phyloP scores from a whole-genome alignment of 805 yeast genomes.

The Wickerhamiella allomyrinae region DNA sequence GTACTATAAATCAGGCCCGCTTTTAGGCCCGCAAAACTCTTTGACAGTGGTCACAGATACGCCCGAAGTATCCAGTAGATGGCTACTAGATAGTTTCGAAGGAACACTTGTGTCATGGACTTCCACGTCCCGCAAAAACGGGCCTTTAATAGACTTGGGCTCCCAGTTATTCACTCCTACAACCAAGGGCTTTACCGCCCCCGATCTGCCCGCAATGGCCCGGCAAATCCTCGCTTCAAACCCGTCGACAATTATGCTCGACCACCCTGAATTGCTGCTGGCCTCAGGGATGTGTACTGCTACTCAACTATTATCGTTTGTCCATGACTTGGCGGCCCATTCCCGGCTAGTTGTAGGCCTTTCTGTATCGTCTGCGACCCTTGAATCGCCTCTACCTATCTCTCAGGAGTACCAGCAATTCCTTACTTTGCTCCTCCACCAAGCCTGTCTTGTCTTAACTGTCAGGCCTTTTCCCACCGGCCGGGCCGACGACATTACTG shows the following conservation, averaged over 20 bases:
- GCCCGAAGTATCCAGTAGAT: slow-evolving; percentile 19
- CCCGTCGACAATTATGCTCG: slow-evolving; percentile 29
- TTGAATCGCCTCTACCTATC: slow-evolving; percentile 23
- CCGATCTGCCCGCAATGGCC: slow-evolving; percentile 4
- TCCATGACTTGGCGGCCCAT: slow-evolving; percentile 25
- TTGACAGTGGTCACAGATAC: slow-evolving; percentile 17
- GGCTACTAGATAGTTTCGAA: slow-evolving; percentile 10
- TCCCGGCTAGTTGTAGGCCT: slow-evolving; percentile 26
- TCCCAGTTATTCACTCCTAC: slow-evolving; percentile 4
- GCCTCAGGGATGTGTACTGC: slow-evolving; percentile 29
- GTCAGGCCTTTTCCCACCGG: slow-evolving; percentile 65
- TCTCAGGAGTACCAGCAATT: slow-evolving; percentile 32
- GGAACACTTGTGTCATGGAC: background rate
- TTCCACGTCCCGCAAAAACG: background rate
- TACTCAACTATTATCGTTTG: slow-evolving; percentile 24
- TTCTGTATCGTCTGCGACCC: slow-evolving; percentile 28
- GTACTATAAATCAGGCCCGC: background rate
- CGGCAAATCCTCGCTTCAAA: background rate
- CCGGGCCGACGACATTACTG: slow-evolving; percentile 69
- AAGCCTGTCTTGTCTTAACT: slow-evolving; percentile 38
- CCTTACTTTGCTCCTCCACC: slow-evolving; percentile 34
- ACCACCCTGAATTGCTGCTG: slow-evolving; percentile 35
- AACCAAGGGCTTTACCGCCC: slow-evolving; percentile 4
- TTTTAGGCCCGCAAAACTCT: slow-evolving; percentile 6
- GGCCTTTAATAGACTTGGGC: slow-evolving; percentile 11